Evolutionary conservation across 2,329 filamentous ascomycete species (phyloP).

Genomic region (Calonectria montana): DNA sequence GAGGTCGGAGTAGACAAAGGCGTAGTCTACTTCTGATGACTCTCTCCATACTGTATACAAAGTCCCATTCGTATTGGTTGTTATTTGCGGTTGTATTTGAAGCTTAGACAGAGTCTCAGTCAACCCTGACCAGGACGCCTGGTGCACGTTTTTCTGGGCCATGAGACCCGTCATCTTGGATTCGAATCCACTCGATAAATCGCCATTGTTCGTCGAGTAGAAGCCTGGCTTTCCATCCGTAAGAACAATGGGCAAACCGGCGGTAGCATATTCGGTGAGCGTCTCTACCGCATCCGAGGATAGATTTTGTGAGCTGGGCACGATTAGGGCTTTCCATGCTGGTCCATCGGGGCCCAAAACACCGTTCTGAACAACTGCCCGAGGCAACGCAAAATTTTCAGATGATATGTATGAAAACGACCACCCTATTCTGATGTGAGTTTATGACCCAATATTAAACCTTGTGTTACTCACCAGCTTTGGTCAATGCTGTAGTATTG

Average conservation of each 20-base stretch:
- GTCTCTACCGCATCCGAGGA: not conserved
- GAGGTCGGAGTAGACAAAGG: constrained; percentile 8
- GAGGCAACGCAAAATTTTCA: not conserved
- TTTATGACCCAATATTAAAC: not conserved
- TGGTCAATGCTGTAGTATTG: not conserved
- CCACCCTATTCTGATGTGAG: constrained; percentile 5
- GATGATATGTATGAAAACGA: constrained; percentile 8
- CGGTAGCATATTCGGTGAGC: not conserved
- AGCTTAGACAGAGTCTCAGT: not conserved
- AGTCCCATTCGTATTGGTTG: not conserved
- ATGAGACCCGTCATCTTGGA: not conserved
- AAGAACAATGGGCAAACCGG: constrained; percentile 9
- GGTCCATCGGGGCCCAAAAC: not conserved
- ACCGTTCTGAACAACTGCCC: not conserved
- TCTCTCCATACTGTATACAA: constrained; percentile 7
- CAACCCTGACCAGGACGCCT: not conserved
- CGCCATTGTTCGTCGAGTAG: not conserved
- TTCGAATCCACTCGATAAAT: not conserved
- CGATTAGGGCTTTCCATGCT: not conserved
- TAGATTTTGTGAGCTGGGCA: not conserved
- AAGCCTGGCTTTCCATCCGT: not conserved
- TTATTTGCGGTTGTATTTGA: not conserved
- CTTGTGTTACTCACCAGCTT: not conserved
- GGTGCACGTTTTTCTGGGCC: not conserved
- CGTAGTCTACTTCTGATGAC: not conserved